phyloP scores from a whole-genome alignment of 176 grass and related monocot species.

The Phragmites australis region DNA sequence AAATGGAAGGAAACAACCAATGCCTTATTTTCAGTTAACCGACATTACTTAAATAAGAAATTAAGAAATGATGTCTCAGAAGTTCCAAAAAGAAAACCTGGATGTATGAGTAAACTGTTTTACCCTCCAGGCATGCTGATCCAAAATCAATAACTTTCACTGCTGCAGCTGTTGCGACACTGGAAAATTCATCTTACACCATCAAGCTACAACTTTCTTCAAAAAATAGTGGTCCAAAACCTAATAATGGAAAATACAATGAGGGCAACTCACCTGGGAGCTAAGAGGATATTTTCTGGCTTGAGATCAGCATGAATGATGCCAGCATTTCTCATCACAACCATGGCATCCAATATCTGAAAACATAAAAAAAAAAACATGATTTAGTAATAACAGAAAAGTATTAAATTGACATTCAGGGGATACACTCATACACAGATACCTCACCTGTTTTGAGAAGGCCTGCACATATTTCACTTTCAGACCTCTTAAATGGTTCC shows the following conservation, averaged over 20 bases:
- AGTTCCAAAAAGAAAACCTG: slow-evolving; percentile 60
- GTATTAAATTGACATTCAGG: slow-evolving; percentile 15
- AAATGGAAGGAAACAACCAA: slow-evolving; percentile 36
- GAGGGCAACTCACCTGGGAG: slow-evolving; percentile 51
- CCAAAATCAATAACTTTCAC: slow-evolving; percentile 99
- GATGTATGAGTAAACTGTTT: slow-evolving; percentile 95
- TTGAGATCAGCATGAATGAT: slow-evolving; percentile 99
- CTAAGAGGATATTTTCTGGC: slow-evolving; percentile 96
- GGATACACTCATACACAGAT: not conserved
- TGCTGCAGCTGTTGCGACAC: slow-evolving; percentile 67
- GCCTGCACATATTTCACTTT: slow-evolving; percentile 70
- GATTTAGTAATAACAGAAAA: slow-evolving; percentile 23
- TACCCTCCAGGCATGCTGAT: slow-evolving; percentile 92
- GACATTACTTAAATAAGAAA: slow-evolving; percentile 27
- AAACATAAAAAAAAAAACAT: slow-evolving; percentile 31
- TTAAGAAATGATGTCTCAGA: slow-evolving; percentile 17
- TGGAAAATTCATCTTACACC: slow-evolving; percentile 47
- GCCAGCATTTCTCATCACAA: slow-evolving; percentile 92
- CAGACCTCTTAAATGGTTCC: slow-evolving; percentile 84
- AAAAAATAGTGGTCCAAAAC: slow-evolving; percentile 15
- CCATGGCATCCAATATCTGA: slow-evolving; percentile 92
- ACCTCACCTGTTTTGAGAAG: slow-evolving; percentile 88
- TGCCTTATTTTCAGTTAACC: slow-evolving; percentile 34
- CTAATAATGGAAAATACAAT: slow-evolving; percentile 27
- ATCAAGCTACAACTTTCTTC: slow-evolving; percentile 27